Percentiles rank a stretch among this genome's conserved stretches.
Evolutionary conservation across 1,284 basidiomycete genomes (phyloP).

Genomic region (Porogramme epimiltina): DNA sequence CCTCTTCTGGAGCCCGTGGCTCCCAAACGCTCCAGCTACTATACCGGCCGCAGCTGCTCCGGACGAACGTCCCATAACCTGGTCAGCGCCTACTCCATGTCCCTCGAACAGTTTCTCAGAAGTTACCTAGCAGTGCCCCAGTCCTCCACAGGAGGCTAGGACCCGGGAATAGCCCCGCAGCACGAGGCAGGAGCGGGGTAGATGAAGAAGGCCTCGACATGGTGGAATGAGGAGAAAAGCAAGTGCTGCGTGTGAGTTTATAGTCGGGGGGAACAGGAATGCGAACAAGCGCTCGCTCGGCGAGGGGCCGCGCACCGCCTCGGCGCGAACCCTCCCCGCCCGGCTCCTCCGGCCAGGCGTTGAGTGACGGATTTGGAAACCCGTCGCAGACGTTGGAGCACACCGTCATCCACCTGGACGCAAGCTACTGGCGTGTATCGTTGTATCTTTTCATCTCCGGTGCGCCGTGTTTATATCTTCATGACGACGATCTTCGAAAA

Average conservation of each 20-base stretch:
- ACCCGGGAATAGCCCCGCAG: constrained; percentile 15
- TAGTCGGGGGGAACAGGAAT: background rate
- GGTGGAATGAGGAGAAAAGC: background rate
- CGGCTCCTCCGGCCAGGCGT: background rate
- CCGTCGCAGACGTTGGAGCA: background rate
- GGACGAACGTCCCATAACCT: background rate
- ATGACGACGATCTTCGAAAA: no score
- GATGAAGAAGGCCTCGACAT: constrained; percentile 25
- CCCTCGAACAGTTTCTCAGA: background rate
- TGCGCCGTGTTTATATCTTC: no score
- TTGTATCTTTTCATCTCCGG: no score
- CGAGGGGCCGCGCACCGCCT: background rate
- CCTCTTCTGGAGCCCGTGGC: constrained; percentile 59
- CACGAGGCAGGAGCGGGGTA: constrained; percentile 30
- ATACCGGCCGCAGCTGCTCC: constrained; percentile 58
- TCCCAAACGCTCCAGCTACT: constrained; percentile 68
- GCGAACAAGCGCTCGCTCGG: background rate
- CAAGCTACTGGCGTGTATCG: no score
- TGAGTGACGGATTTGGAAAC: constrained; percentile 1
- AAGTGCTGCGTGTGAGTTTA: background rate
- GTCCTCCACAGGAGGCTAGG: constrained; percentile 30
- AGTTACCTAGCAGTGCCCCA: constrained; percentile 31
- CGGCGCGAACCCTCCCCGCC: background rate
- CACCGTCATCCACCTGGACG: no score
- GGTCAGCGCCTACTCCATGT: background rate